phyloP scores from a whole-genome alignment of 2,329 filamentous ascomycete species.

The Aspergillus quadricinctus region DNA sequence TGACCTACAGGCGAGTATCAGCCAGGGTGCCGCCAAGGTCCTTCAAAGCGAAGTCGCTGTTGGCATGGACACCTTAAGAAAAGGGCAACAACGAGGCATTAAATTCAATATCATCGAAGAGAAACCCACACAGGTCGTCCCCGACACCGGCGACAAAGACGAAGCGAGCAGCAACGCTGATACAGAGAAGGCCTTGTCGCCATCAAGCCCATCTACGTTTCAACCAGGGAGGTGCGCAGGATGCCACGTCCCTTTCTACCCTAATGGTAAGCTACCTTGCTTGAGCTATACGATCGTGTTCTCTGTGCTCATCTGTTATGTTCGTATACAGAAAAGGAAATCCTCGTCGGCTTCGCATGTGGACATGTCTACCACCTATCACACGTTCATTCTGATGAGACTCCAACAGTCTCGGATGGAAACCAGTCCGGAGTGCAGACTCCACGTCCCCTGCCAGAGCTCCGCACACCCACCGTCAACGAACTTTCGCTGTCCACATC shows the following conservation, averaged over 20 bases:
- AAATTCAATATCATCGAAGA: slow-evolving; percentile 70
- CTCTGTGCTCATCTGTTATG: not conserved
- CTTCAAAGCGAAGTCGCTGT: slow-evolving; percentile 80
- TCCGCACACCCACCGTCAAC: slow-evolving; percentile 16
- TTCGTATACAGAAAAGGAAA: slow-evolving; percentile 45
- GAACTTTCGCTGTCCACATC: slow-evolving; percentile 28
- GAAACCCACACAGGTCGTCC: slow-evolving; percentile 3
- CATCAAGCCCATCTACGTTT: slow-evolving; percentile 1
- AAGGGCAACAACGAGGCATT: slow-evolving; percentile 76
- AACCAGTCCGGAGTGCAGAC: slow-evolving; percentile 19
- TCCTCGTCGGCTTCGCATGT: slow-evolving; percentile 63
- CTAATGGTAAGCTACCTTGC: slow-evolving; percentile 29
- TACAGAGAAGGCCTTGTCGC: slow-evolving; percentile 12
- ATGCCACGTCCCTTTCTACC: slow-evolving; percentile 34
- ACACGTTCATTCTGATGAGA: slow-evolving; percentile 49
- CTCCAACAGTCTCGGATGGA: slow-evolving; percentile 16
- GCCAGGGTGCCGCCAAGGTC: slow-evolving; percentile 80
- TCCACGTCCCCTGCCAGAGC: slow-evolving; percentile 16
- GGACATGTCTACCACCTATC: slow-evolving; percentile 65
- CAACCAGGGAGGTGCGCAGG: slow-evolving; percentile 35
- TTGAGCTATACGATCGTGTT: not conserved
- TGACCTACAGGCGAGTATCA: slow-evolving; percentile 91
- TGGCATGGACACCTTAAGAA: slow-evolving; percentile 75
- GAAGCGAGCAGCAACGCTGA: slow-evolving; percentile 10
- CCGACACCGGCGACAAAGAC: slow-evolving; percentile 3